phyloP scores from a whole-genome alignment of 768 basidiomycete species.

The Clitopilus hobsonii region DNA sequence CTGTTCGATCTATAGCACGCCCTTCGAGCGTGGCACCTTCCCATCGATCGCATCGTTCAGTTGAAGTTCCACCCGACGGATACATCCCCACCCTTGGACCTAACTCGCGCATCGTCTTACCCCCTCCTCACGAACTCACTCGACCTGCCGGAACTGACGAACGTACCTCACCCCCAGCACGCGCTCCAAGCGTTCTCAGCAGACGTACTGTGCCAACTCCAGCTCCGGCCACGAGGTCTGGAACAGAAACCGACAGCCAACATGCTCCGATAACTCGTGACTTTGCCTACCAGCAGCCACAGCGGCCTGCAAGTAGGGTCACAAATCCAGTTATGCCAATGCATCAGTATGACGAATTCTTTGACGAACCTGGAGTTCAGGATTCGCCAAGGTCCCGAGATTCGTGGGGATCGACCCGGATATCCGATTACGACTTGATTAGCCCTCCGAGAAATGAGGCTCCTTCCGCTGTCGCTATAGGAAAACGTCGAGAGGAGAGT shows the following conservation, averaged over 20 bases:
- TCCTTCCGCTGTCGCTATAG: not conserved
- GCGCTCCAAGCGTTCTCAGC: not conserved
- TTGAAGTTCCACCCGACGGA: slow-evolving; percentile 39
- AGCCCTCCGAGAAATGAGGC: slow-evolving; percentile 20
- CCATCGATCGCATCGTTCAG: slow-evolving; percentile 17
- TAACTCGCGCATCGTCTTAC: slow-evolving; percentile 36
- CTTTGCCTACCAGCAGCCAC: slow-evolving; percentile 1
- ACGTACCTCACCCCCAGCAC: not conserved
- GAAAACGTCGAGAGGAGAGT: not conserved
- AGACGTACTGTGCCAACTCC: not conserved
- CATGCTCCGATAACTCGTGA: slow-evolving; percentile 6
- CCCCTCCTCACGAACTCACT: slow-evolving; percentile 46
- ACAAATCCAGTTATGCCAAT: not conserved
- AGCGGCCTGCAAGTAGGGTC: not conserved
- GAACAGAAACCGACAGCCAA: not conserved
- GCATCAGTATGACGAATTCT: slow-evolving; percentile 7
- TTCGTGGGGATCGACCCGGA: slow-evolving; percentile 27
- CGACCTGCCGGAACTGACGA: slow-evolving; percentile 13
- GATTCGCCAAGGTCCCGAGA: slow-evolving; percentile 16
- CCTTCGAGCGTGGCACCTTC: slow-evolving; percentile 11
- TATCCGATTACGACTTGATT: slow-evolving; percentile 34
- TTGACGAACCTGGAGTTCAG: slow-evolving; percentile 7
- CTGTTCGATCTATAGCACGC: slow-evolving; percentile 6
- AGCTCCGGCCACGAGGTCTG: not conserved
- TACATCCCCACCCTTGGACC: slow-evolving; percentile 42